Base-by-base conservation (phyloP, 2,329 filamentous ascomycete genomes). In the Fusarium staphyleae region DNA sequence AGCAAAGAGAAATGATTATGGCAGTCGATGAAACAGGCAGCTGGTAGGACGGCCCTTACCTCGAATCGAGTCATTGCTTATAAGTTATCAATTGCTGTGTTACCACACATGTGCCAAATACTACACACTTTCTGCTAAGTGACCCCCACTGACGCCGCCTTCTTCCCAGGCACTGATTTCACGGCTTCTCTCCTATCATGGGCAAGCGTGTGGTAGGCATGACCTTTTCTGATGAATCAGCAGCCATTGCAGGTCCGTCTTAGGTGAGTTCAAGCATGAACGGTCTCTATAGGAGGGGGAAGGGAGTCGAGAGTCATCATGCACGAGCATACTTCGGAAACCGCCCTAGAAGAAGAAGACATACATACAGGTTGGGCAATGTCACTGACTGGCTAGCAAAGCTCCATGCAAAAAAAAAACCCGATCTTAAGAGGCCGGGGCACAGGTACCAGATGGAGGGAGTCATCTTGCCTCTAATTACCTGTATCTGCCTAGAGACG, bases 111-210 rank as follows among this genome's bases (percentile, higher is more conserved):
- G n/a, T n/a, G n/a, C n/a, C n/a, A n/a, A n/a, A n/a, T n/a, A n/a
- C n/a, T n/a, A n/a, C n/a, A n/a, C n/a, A n/a, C n/a, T n/a, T n/a
- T 52, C 54, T 26, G 50, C 47, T 40, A 55, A 51, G 55, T 52
- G 52, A 48, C 34, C 60, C 51, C 33, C 36, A 60, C 50, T 55
- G 12, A 26, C 46, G 51, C 49, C 13, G 16, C 13, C 42, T 29
- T 44, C 57, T 59, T 66, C 63, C 63, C 46, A 66, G 63, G 55
- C 58, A 48, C 35, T 43, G 32, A 32, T 55, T 47, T 35, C 40
- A 32, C 48, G 34, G 39, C 36, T 48, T 33, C 32, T 48, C 46
- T 18, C 33, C 47, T 43, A 24, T 43, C 28, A 22, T 34, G 16
- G 41, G 19, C 26, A 18, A 14, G 29, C 13, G 15, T 33, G 22